phyloP scores from a whole-genome alignment of 106 monocot species.

The Apostasia ramifera region DNA sequence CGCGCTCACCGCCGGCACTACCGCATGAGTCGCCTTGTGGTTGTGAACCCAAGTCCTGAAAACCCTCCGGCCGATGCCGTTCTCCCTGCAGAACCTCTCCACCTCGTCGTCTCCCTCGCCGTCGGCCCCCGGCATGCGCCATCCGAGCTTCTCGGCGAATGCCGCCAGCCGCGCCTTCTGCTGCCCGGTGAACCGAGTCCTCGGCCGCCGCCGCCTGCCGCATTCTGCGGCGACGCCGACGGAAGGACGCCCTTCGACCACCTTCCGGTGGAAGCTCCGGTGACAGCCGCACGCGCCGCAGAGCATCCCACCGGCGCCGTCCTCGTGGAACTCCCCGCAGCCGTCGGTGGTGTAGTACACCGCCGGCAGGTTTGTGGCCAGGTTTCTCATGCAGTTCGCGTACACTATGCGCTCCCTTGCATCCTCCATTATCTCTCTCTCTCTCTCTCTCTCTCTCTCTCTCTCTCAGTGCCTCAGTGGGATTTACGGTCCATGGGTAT shows the following conservation, averaged over 20 bases:
- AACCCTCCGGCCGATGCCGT: slow-evolving; percentile 42
- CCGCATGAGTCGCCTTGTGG: slow-evolving; percentile 1
- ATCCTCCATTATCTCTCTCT: too few species aligned
- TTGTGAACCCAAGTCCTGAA: slow-evolving; percentile 74
- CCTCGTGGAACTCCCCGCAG: neutral
- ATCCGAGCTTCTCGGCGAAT: slow-evolving; percentile 67
- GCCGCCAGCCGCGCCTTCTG: slow-evolving; percentile 56
- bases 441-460: too few species aligned
- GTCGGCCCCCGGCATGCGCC: slow-evolving; percentile 33
- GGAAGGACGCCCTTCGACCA: neutral
- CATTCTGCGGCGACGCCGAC: neutral
- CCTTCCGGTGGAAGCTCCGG: neutral
- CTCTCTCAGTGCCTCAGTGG: too few species aligned
- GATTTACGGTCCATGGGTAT: too few species aligned
- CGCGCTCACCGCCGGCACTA: too few species aligned
- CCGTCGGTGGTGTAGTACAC: neutral
- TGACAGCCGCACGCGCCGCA: neutral
- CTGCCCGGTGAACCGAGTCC: slow-evolving; percentile 57
- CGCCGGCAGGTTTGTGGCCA: too few species aligned
- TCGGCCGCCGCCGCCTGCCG: slow-evolving; percentile 18
- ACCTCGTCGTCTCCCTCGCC: slow-evolving; percentile 33
- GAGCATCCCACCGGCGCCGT: neutral
- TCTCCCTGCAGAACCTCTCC: slow-evolving; percentile 45
- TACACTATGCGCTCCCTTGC: too few species aligned
- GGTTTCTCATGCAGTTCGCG: too few species aligned